Evolutionary conservation across 2,329 filamentous ascomycete genomes (phyloP), one percentile per base, ranked within the genome.

Genomic region (Elsinoe australis): DNA sequence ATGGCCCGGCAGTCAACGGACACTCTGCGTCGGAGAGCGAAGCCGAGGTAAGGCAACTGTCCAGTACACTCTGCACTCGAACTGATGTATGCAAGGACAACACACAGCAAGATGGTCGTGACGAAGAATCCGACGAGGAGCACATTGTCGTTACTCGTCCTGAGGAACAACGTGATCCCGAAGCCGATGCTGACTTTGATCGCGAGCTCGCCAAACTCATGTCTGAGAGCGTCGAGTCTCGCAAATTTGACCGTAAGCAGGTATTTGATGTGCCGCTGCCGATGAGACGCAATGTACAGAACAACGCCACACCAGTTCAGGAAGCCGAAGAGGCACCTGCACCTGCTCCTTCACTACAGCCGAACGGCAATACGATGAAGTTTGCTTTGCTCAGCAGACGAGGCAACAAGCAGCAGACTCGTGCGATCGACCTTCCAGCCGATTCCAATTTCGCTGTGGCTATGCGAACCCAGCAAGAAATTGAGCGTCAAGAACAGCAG

Each of bases 141-240:
- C 80, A 85, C 18, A 94, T 96, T 56, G 78, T 95, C 34, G 90
- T 98, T 39, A 94, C 87, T 35, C 82, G 89, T 52, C 83, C 90
- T 60, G 86, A 95, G 64, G 87, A 95, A 62, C 79, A 90, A 58
- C 76, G 89, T 49, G 89, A 98, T 56, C 89, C 90, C 0, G 89
- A 95, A 67, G 87, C 84, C 32, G 92, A 98, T 61, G 92, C 90
- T 5, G 92, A 98, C 33, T 98, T 98, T 63, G 94, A 98, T 62
- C 86, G 90, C 58, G 92, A 96, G 67, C 92, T 95, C 64, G 89
- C 92, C 29, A 95, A 94, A 67, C 85, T 98, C 79, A 96, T 98
- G 90, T 79, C 89, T 44, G 92, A 98, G 66, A 95, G 90, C 68
- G 71, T 95, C 59, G 92, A 98, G 57, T 94, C 90, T 3, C 81